These are phyloP conservation scores for Wickerhamomyces subpelliculosus DNA, from an alignment of 805 yeast genomes.

Conservation along the genomic window DNA sequence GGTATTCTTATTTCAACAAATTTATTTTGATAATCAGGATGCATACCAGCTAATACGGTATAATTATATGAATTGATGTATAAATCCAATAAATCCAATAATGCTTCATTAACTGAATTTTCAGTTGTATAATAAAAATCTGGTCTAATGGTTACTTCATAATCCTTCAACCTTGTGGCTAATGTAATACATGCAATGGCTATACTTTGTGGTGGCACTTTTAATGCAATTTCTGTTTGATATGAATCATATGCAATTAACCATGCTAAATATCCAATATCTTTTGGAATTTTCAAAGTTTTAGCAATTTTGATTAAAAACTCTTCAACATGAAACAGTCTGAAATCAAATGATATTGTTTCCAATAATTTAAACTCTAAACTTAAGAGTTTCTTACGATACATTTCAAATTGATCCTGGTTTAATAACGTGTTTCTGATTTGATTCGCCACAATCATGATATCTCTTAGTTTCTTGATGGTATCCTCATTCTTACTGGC, in stretches of 20 bases:
- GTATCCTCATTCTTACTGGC: constrained; percentile 82
- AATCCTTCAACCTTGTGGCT: constrained; percentile 41
- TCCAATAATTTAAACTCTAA: constrained; percentile 72
- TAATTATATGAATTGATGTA: constrained; percentile 51
- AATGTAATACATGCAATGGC: constrained; percentile 64
- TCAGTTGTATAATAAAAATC: constrained; percentile 10
- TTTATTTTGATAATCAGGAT: constrained; percentile 26
- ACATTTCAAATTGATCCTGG: constrained; percentile 39
- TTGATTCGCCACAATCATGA: constrained; percentile 37
- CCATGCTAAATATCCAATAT: constrained; percentile 59
- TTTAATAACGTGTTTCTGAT: constrained; percentile 22
- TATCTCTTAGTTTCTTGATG: constrained; percentile 63
- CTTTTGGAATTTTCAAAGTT: constrained; percentile 36
- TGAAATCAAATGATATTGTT: constrained; percentile 72
- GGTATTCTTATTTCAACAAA: constrained; percentile 39
- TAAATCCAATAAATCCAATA: constrained; percentile 51
- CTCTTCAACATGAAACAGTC: constrained; percentile 61
- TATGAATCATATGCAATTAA: constrained; percentile 66
- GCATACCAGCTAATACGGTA: constrained; percentile 38
- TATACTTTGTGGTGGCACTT: constrained; percentile 68
- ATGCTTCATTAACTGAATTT: constrained; percentile 35
- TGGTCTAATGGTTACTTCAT: constrained; percentile 22
- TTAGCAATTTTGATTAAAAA: constrained; percentile 56
- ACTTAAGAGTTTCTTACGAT: constrained; percentile 47
- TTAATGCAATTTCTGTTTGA: constrained; percentile 60